These are phyloP conservation scores for Coemansia sp. DNA, from an alignment of 192 early-diverging fungal species.

Conservation along the genomic window DNA sequence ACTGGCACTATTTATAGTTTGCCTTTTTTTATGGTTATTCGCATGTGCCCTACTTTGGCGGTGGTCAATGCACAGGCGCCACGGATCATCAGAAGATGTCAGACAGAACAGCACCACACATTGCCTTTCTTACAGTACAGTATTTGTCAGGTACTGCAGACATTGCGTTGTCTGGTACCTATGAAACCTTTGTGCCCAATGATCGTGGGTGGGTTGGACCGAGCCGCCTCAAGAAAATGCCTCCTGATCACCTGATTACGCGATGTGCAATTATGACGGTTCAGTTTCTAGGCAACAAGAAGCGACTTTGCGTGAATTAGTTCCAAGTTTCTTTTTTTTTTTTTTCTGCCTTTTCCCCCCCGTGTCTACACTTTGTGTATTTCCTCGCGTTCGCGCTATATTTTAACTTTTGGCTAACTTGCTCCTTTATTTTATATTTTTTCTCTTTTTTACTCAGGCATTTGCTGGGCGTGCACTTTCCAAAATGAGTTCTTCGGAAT, in stretches of 20 bases:
- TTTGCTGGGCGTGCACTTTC: conserved; percentile 6
- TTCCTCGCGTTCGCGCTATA: conserved; percentile 6
- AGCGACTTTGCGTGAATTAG: neutral
- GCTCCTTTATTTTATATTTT: neutral
- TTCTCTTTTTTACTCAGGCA: neutral
- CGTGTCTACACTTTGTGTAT: conserved; percentile 14
- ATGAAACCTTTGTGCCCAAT: neutral
- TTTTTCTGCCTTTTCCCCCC: conserved; percentile 9
- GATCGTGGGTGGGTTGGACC: neutral
- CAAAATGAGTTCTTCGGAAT: conserved; percentile 45
- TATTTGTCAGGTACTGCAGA: neutral
- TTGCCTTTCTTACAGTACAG: neutral
- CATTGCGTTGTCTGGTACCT: neutral
- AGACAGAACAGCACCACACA: neutral
- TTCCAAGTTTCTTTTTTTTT: conserved; percentile 12
- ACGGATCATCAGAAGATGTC: neutral
- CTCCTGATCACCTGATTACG: neutral
- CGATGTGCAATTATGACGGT: neutral
- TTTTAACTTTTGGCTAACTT: neutral
- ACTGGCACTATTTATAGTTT: neutral
- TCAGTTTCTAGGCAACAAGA: neutral
- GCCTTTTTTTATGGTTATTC: neutral
- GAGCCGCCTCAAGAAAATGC: neutral
- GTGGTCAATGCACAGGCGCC: neutral
- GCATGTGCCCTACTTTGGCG: neutral